phyloP scores from a whole-genome alignment of 2,329 filamentous ascomycete genomes.

The Eutypa lata region DNA sequence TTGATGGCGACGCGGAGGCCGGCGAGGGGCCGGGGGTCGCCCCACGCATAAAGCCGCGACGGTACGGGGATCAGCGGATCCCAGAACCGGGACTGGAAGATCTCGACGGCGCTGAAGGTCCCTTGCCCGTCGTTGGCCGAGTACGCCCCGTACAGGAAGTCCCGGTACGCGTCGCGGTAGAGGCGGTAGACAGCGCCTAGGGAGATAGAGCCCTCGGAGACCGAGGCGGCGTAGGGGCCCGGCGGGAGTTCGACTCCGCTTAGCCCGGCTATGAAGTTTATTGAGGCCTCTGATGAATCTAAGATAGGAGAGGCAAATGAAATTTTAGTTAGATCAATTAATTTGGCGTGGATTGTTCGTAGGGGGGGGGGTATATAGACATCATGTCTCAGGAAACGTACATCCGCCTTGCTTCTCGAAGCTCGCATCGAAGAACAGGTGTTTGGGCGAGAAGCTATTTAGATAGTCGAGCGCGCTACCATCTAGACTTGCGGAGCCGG shows the following conservation, averaged over 20 bases:
- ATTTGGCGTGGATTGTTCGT: too few species aligned
- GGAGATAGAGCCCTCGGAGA: constrained; percentile 12
- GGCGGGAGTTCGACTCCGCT: constrained; percentile 8
- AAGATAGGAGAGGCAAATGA: too few species aligned
- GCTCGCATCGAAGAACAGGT: constrained; percentile 14
- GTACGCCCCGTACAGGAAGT: constrained; percentile 23
- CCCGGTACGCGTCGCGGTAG: constrained; percentile 17
- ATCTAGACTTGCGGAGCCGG: constrained; percentile 18
- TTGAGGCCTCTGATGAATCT: constrained; percentile 5
- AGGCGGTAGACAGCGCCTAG: constrained; percentile 19
- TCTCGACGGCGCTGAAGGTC: constrained; percentile 13
- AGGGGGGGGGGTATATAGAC: too few species aligned
- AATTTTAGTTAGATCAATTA: too few species aligned
- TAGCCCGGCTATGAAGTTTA: constrained; percentile 6
- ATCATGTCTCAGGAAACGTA: too few species aligned
- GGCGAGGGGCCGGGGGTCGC: constrained; percentile 29
- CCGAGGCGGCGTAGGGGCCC: constrained; percentile 17
- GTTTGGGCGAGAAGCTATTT: constrained; percentile 7
- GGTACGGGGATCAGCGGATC: constrained; percentile 31
- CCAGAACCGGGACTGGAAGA: constrained; percentile 15
- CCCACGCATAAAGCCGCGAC: constrained; percentile 34
- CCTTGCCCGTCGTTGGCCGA: constrained; percentile 16
- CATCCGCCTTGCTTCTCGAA: constrained; percentile 4
- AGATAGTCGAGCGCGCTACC: constrained; percentile 15
- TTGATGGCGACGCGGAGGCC: constrained; percentile 33